A percentile compares a stretch with the other conserved stretches of the same genome.
These are phyloP conservation scores for Russula virescens DNA, from an alignment of 768 basidiomycete genomes.

Conservation along the genomic window DNA sequence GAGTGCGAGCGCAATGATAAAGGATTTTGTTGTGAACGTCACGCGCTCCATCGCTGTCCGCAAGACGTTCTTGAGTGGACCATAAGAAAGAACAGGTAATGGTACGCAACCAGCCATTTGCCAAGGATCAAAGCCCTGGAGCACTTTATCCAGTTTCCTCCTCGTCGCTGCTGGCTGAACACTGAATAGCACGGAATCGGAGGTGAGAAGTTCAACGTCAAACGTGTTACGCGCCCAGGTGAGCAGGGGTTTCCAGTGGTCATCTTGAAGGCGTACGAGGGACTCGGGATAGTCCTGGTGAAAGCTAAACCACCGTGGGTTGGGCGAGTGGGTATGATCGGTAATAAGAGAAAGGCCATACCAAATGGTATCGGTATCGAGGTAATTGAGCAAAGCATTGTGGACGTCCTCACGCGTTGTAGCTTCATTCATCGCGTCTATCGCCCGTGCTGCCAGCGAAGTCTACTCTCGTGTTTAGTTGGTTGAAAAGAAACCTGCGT, in stretches of 20 bases:
- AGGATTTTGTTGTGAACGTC: constrained; percentile 84
- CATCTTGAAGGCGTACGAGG: constrained; percentile 68
- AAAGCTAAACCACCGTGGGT: constrained; percentile 48
- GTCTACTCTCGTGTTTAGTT: constrained; percentile 48
- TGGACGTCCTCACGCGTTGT: constrained; percentile 56
- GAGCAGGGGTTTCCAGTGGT: constrained; percentile 86
- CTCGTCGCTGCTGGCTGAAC: constrained; percentile 67
- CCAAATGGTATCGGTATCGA: constrained; percentile 96
- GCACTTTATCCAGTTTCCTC: constrained; percentile 47
- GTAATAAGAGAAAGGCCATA: constrained; percentile 30
- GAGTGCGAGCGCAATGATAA: constrained; percentile 81
- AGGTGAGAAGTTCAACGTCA: constrained; percentile 58
- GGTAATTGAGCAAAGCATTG: constrained; percentile 67
- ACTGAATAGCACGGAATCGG: constrained; percentile 65
- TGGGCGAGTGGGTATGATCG: background rate
- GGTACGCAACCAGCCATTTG: constrained; percentile 71
- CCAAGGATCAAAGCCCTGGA: constrained; percentile 70
- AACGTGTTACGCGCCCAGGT: constrained; percentile 70
- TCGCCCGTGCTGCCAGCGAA: constrained; percentile 81
- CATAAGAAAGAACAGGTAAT: background rate
- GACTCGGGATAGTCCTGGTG: constrained; percentile 71
- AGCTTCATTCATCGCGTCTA: constrained; percentile 66
- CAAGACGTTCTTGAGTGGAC: background rate
- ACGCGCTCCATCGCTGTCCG: constrained; percentile 81
- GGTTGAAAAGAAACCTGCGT: background rate